Evolutionary conservation across 768 basidiomycete genomes (phyloP), one percentile per base, ranked within the genome.

Genomic region (Phylloporus sp.): DNA sequence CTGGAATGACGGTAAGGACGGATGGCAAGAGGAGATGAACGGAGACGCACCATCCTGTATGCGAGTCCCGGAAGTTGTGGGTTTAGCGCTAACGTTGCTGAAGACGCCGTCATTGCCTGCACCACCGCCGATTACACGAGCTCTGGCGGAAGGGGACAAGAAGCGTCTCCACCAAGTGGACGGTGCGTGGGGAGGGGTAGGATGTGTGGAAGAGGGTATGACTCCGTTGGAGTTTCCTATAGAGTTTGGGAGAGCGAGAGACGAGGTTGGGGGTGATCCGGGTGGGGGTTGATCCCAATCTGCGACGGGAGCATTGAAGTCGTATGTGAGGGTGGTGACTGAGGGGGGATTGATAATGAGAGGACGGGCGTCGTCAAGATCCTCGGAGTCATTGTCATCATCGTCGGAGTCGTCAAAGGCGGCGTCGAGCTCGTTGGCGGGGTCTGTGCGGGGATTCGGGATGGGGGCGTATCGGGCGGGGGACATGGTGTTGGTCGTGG

Each of bases 21-120:
- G 13, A 15, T 3, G 34, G 38, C 44, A 7, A 17, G n/a, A 24
- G 27, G 27, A 28, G 13, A 40, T 24, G 39, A n/a, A 40, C 13
- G 18, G 45, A 42, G 38, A 54, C 37, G 3, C 11, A 58, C 86
- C 86, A 53, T 84, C 76, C 58, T 78, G 80, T 20, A 84, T 63
- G 38, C 73, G 71, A 22, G 75, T 59, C 18, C 86, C 85, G 15
- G 69, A 61, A 34, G 80, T 72, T 7, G 58, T 48, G 2, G 86
- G 86, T 59, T 96, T 95, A 14, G 95, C 95, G 32, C 82, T 83
- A n/a, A 98, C 81, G 64, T 97, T 98, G 26, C 83, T 86, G 66
- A 97, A 98, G 18, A 98, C 94, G 15, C 94, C 95, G 49, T 94
- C 92, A 55, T 93, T 92, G 39, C 75, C 69, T 10, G 73, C 72